Conservation (phyloP, 2,329 filamentous ascomycete genomes). For the Colletotrichum lentis region DNA sequence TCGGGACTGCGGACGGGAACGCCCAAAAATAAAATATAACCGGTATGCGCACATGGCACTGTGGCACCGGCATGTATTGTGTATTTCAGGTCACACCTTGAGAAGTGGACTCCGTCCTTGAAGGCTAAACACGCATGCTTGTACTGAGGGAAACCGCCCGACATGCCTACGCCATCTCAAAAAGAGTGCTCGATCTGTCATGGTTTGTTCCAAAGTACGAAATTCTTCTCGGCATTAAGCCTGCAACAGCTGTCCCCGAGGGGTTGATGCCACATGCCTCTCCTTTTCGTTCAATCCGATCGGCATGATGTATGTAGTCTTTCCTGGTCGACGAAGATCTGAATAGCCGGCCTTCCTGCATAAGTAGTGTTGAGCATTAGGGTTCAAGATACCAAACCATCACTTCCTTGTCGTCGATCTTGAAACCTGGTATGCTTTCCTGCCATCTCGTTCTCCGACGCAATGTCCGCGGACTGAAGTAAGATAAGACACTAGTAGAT, state of each 20-base stretch:
- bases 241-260: conserved; percentile 5
- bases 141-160: not conserved
- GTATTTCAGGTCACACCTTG: not conserved
- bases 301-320: not conserved
- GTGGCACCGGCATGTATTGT: conserved; percentile 13
- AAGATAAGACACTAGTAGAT: not conserved
- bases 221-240: conserved; percentile 23
- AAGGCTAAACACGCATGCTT: conserved; percentile 9
- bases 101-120: conserved; percentile 1
- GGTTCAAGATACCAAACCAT: not conserved
- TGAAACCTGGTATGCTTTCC: conserved; percentile 1
- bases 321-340: conserved; percentile 4
- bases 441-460: conserved; percentile 5
- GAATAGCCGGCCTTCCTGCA: conserved; percentile 7
- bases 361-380: not conserved
- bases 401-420: conserved; percentile 32
- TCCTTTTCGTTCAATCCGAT: not conserved
- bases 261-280: not conserved
- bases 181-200: conserved; percentile 15
- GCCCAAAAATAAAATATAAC: conserved; percentile 8
- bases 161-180: conserved; percentile 12
- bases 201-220: conserved; percentile 12
- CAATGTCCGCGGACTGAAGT: not conserved
- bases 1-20: conserved; percentile 11
- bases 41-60: conserved; percentile 32